Evolutionary conservation across 306 rosid species (phyloP), one percentile per base, ranked within the genome.

Genomic region (Ormosia semicastrata): DNA sequence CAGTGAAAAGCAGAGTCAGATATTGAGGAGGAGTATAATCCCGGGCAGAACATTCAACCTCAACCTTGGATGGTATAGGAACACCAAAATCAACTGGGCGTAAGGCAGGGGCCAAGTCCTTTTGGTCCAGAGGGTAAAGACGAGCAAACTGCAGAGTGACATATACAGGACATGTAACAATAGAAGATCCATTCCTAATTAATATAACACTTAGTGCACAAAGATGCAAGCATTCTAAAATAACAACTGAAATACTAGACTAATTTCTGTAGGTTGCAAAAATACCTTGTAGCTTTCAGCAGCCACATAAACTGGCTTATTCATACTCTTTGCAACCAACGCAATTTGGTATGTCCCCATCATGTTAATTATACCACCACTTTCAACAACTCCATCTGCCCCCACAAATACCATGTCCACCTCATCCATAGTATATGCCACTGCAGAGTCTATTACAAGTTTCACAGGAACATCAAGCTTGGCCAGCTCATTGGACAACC

Each of bases 271-370:
- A 32, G 8, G 53, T 53, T 43, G 85, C 30, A 73, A 43, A 10
- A n/a, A 53, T 75, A 95, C 99, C 98, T 93, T 93, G 88, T 92
- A 95, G 89, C 99, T 95, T 89, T 95, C 99, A 50, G 98, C 99
- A 60, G 98, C 99, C 76, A 93, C 99, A 50, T 92, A 93, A 71
- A 93, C 90, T 40, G 99, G 98, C 71, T 95, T 93, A 85, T 85
- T 86, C 98, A 93, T 90, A 87, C 98, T 76, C 85, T 93, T 94
- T 3, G 96, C 98, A 41, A 95, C 96, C 79, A 93, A 68, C 5
- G 98, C 96, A 81, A 92, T 93, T 89, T 95, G 99, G 85, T 90
- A 95, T 7, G 99, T 90, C 36, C 99, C 99, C 97, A 93, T 92
- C 99, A 93, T 92, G 89, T 93, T 95, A 39, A 95, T 93, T 67